A percentile compares a stretch with the other conserved stretches of the same genome.
Conservation (phyloP, 768 basidiomycete species). For the Hygrocybe punicea region DNA sequence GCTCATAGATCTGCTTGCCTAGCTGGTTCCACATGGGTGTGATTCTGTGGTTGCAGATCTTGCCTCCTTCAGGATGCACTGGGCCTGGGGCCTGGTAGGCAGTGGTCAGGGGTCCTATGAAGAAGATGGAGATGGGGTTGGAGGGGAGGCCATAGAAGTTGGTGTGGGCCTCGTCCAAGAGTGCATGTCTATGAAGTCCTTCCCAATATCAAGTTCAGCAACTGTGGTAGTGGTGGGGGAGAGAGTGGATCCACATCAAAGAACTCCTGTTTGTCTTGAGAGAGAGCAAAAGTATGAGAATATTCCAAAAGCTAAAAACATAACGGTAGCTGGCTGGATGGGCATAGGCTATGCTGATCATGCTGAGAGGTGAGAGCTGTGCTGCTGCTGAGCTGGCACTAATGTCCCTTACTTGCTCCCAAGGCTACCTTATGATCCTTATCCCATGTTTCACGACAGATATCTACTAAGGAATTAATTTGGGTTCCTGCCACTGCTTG, state of each 20-base stretch:
- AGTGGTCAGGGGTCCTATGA: slow-evolving; percentile 22
- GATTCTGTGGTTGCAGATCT: slow-evolving; percentile 26
- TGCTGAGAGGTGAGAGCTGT: too few species aligned
- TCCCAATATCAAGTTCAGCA: neutral
- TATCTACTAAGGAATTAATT: too few species aligned
- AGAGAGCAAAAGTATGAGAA: too few species aligned
- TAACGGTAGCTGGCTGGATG: too few species aligned
- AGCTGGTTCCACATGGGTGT: slow-evolving; percentile 19
- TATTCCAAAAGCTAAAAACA: too few species aligned
- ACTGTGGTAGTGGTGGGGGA: neutral
- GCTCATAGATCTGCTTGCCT: slow-evolving; percentile 14
- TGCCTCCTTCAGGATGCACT: slow-evolving; percentile 19
- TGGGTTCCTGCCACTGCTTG: too few species aligned
- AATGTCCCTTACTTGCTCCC: too few species aligned
- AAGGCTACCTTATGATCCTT: too few species aligned
- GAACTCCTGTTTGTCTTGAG: neutral
- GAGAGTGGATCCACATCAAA: neutral
- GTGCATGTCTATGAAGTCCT: neutral
- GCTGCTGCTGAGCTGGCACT: too few species aligned
- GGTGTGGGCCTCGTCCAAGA: slow-evolving; percentile 7
- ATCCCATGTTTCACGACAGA: too few species aligned
- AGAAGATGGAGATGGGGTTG: slow-evolving; percentile 22
- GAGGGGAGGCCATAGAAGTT: slow-evolving; percentile 26
- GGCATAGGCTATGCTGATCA: too few species aligned
- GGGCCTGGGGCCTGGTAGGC: slow-evolving; percentile 11